Evolutionary conservation across 768 basidiomycete species (phyloP), one percentile per base, ranked within the genome.

Genomic region (Candolleomyces aberdarensis): DNA sequence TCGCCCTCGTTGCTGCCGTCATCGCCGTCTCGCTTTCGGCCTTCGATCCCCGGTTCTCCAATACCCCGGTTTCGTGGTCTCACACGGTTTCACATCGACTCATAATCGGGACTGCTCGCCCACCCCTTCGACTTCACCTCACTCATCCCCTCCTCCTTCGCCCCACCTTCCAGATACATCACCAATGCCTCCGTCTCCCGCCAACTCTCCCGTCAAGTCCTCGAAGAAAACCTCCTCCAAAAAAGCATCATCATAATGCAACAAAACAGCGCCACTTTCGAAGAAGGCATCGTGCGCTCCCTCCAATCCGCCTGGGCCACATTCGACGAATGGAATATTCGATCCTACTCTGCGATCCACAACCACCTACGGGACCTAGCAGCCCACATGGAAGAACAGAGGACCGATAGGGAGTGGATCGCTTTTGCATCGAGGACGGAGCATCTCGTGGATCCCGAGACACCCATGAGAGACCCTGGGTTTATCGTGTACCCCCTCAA

Each of bases 181-280:
- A 80, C 84, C 60, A 93, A 94, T 71, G 76, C 80, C 58, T 78
- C 84, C 59, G 94, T 96, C 41, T 73, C 80, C 19, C 87, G 84
- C 56, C 94, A 97, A 71, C 85, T 97, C 15, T 84, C 87, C 64
- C 92, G 91, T 66, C 96, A 98, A 76, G 92, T 98, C 49, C 87
- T 94, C 75, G 96, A 97, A 76, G 97, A 99, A 76, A 99, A 99
- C 71, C 87, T 95, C 0, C 86, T 99, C 14, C 96, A 99, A 76
- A 99, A 98, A 73, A 92, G 90, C 2, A 92, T 98, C 69, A 88
- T 99, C 69, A 96, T 99, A 73, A 98, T 96, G 86, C 96, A 99
- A 68, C 94, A 96, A 65, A 96, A 96, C 72, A 92, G 89, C 15
- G 96, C 96, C 20, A 89, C 96, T 71, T 99, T 99, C 67, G 97